Percentiles rank a stretch among this genome's conserved stretches.
Conservation (phyloP, 1,284 basidiomycete species). For the Fomes fomentarius region DNA sequence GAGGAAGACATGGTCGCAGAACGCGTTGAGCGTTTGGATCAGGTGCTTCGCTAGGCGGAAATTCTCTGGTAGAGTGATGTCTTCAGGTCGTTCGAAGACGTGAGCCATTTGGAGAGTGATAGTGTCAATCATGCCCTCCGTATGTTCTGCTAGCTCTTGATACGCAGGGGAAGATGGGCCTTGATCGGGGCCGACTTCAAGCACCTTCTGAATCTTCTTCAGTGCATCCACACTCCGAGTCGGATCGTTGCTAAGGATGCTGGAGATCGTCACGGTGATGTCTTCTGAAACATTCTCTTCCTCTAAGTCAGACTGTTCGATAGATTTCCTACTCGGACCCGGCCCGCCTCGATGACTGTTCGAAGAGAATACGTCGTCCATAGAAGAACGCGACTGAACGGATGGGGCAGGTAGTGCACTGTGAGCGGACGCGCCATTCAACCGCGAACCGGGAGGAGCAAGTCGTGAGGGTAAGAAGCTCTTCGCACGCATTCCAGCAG, state of each 20-base stretch:
- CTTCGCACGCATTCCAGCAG: conserved; percentile 54
- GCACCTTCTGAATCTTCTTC: conserved; percentile 86
- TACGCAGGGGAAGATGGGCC: conserved; percentile 70
- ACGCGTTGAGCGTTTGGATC: conserved; percentile 91
- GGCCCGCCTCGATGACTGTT: conserved; percentile 13
- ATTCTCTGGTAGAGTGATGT: conserved; percentile 73
- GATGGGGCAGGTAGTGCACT: conserved; percentile 13
- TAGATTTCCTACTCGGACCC: conserved; percentile 2
- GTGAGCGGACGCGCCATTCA: conserved; percentile 29
- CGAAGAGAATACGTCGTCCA: conserved; percentile 18
- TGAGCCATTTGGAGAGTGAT: conserved; percentile 89
- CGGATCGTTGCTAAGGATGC: conserved; percentile 84
- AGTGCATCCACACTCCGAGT: conserved; percentile 89
- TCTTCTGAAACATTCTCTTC: conserved; percentile 47
- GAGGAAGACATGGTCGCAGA: conserved; percentile 84
- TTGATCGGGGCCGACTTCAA: conserved; percentile 75
- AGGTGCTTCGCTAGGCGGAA: conserved; percentile 95
- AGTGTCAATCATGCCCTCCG: conserved; percentile 86
- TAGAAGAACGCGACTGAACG: conserved; percentile 14
- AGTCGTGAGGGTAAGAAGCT: conserved; percentile 73
- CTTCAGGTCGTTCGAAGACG: conserved; percentile 81
- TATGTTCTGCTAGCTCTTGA: conserved; percentile 80
- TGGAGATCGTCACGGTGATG: conserved; percentile 79
- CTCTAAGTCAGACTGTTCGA: conserved; percentile 16
- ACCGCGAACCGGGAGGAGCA: conserved; percentile 55